Evolutionary conservation across 805 yeast genomes (phyloP), one percentile per base, ranked within the genome.

Genomic region (Pichia heedii): DNA sequence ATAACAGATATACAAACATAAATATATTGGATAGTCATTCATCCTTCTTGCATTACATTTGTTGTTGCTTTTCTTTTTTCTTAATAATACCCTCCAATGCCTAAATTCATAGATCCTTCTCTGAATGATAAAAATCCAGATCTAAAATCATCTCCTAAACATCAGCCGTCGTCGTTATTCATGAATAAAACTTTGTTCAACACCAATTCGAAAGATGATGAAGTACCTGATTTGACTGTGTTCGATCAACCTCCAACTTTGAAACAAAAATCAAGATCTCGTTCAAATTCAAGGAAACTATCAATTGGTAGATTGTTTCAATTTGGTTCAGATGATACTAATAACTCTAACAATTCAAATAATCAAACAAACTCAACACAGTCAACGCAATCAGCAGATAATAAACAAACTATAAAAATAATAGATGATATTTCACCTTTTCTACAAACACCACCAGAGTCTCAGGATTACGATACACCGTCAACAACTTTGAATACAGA

Each of bases 201-300:
- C 27, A 8, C 27, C 10, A 8, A 12, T 13, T 16, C 3, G 13
- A n/a, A 18, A 18, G 20, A 22, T 20, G 45, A 41, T 19, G 36
- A 26, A 18, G 24, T 42, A 1, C 30, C 21, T 6, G 24, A 29
- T 16, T n/a, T 42, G 38, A 36, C 15, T 6, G 15, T 6, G 8
- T 45, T 45, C 37, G 48, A 45, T 11, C 48, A 45, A 30, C 41
- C 50, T 26, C 38, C 44, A 15, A 33, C 44, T 15, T 21, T 56
- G 3, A 38, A 46, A 30, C 46, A 55, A 5, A 57, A 56, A 33
- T 52, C 67, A 15, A 52, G 73, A 46, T 57, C 69, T 4, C 54
- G 74, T 41, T 68, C 74, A 12, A 58, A 66, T 46, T 69, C 74
- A 1, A 53, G 61, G 29, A 58, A 61, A 33, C 40, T 60, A 24